phyloP scores from a whole-genome alignment of 345 rosid genomes.

The Geranium brycei region DNA sequence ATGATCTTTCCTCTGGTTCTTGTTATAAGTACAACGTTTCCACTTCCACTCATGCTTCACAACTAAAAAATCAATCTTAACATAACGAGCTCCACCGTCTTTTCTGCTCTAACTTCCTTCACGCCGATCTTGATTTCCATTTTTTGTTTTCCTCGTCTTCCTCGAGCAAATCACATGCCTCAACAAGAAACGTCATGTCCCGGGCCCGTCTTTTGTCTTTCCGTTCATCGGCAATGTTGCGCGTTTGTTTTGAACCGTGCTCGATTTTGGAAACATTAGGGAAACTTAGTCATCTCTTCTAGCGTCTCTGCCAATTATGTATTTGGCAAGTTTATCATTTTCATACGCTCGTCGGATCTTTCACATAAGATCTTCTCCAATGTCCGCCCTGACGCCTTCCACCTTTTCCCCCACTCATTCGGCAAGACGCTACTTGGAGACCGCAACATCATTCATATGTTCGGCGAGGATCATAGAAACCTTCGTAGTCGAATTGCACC shows the following conservation, averaged over 20 bases:
- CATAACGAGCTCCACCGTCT: background rate
- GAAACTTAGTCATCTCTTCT: background rate
- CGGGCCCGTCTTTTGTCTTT: constrained; percentile 46
- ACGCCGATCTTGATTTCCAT: constrained; percentile 2
- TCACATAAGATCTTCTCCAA: constrained; percentile 61
- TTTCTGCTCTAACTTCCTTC: background rate
- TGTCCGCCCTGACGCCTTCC: constrained; percentile 73
- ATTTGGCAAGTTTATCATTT: constrained; percentile 55
- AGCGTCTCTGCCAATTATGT: constrained; percentile 64
- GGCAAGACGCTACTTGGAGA: constrained; percentile 81
- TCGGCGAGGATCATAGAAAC: constrained; percentile 72
- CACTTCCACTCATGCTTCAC: no score
- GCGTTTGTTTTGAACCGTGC: background rate
- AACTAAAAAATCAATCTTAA: no score
- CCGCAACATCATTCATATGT: constrained; percentile 68
- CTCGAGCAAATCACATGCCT: constrained; percentile 53
- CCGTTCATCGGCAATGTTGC: constrained; percentile 28
- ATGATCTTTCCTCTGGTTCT: no score
- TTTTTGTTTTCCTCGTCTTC: constrained; percentile 21
- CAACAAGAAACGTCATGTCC: constrained; percentile 36
- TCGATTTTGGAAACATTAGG: background rate
- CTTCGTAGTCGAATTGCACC: constrained; percentile 76
- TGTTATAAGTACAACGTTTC: no score
- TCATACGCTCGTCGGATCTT: constrained; percentile 45
- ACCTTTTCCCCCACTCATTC: constrained; percentile 63